These are phyloP conservation scores for Teratosphaeriaceae sp. DNA, from an alignment of 2,329 filamentous ascomycete species.

Conservation along the genomic window DNA sequence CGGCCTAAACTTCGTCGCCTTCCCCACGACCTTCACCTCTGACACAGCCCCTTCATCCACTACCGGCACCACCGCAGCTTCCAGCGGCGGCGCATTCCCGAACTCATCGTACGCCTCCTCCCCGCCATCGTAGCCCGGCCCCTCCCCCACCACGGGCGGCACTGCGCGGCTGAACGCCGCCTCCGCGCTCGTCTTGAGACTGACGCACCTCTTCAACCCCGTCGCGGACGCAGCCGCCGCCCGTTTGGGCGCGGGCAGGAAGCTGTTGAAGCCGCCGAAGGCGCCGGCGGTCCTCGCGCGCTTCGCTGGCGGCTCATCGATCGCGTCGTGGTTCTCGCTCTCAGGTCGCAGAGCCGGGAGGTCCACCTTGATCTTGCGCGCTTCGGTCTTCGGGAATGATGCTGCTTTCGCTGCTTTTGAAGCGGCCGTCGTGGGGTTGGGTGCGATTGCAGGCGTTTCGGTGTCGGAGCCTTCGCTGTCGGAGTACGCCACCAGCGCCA, in stretches of 20 bases:
- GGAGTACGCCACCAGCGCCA: slow-evolving; percentile 78
- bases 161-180: slow-evolving; percentile 70
- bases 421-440: slow-evolving; percentile 13
- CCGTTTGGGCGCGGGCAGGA: slow-evolving; percentile 77
- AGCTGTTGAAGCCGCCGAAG: slow-evolving; percentile 77
- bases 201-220: slow-evolving; percentile 52
- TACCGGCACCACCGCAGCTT: background rate
- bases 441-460: slow-evolving; percentile 19
- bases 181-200: slow-evolving; percentile 74
- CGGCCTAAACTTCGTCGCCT: slow-evolving; percentile 82
- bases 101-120: slow-evolving; percentile 7
- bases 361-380: slow-evolving; percentile 73
- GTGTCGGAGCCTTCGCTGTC: slow-evolving; percentile 66
- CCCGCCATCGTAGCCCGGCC: slow-evolving; percentile 35
- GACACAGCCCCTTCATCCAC: slow-evolving; percentile 16
- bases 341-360: slow-evolving; percentile 53
- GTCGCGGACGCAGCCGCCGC: slow-evolving; percentile 22
- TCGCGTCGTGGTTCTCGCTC: slow-evolving; percentile 31
- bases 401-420: slow-evolving; percentile 21
- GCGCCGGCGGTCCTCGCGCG: slow-evolving; percentile 57
- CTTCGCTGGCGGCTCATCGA: slow-evolving; percentile 61
- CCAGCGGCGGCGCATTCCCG: slow-evolving; percentile 1
- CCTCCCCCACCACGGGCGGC: slow-evolving; percentile 41
- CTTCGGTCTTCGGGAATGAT: slow-evolving; percentile 38
- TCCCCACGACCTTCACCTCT: slow-evolving; percentile 64